Conservation (phyloP, 2,329 filamentous ascomycete species). For the Nothophaeocryptopus gaeumannii region DNA sequence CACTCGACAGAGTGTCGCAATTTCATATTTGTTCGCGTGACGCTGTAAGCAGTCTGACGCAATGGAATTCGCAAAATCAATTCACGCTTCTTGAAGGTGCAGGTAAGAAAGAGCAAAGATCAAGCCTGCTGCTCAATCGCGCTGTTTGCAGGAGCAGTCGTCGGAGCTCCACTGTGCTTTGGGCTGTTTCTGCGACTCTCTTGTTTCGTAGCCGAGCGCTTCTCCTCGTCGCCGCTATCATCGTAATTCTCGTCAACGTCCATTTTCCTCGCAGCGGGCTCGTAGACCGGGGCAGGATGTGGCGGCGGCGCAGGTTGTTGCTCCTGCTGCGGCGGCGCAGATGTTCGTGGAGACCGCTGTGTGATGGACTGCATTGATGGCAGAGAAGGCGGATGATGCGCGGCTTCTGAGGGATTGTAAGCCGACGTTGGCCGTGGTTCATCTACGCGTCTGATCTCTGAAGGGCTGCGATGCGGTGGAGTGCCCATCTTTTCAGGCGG, state of each 20-base stretch:
- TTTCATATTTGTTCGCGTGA: too few relatives aligned
- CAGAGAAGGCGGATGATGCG: constrained; percentile 73
- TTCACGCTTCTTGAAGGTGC: too few relatives aligned
- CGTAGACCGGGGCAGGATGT: constrained; percentile 53
- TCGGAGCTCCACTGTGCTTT: constrained; percentile 25
- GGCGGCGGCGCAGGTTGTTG: constrained; percentile 33
- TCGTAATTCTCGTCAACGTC: constrained; percentile 98
- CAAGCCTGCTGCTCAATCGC: constrained; percentile 20
- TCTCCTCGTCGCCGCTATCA: constrained; percentile 85
- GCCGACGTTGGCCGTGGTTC: constrained; percentile 61
- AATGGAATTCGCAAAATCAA: too few relatives aligned
- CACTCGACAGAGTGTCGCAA: too few relatives aligned
- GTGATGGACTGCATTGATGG: constrained; percentile 46
- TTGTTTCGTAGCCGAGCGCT: constrained; percentile 45
- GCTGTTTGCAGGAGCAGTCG: constrained; percentile 11
- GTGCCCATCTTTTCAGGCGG: constrained; percentile 48
- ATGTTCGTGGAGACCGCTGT: constrained; percentile 54
- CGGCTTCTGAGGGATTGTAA: constrained; percentile 90
- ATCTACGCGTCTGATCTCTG: constrained; percentile 61
- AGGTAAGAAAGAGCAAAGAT: background rate
- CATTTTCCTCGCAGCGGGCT: constrained; percentile 90
- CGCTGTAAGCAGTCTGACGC: too few relatives aligned
- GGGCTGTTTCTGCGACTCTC: constrained; percentile 48
- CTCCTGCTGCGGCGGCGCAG: constrained; percentile 48
- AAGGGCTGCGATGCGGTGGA: constrained; percentile 78